These are phyloP conservation scores for Russula vinacea DNA, from an alignment of 768 basidiomycete genomes.

Conservation along the genomic window DNA sequence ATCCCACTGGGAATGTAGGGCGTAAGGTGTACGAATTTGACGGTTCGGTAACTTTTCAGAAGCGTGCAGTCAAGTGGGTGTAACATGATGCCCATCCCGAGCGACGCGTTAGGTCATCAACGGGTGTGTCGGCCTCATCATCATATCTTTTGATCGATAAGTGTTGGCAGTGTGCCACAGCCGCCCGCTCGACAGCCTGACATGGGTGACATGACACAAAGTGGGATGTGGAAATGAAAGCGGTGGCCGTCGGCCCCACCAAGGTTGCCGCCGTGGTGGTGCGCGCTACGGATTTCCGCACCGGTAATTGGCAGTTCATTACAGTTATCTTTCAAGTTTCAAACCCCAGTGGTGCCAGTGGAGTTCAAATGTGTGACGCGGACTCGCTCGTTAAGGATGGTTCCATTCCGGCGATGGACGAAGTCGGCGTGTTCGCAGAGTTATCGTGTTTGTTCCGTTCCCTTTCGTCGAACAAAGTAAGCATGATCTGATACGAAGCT, in stretches of 20 bases:
- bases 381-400: neutral
- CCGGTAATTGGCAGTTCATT: too few species aligned
- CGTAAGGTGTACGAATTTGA: neutral
- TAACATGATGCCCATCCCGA: neutral
- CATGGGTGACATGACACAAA: neutral
- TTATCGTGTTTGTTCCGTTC: neutral
- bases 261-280: too few species aligned
- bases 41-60: neutral
- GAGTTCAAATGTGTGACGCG: neutral
- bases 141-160: neutral
- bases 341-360: neutral
- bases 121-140: neutral
- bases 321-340: neutral
- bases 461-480: neutral
- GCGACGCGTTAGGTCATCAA: neutral
- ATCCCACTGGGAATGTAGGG: neutral
- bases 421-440: too few species aligned
- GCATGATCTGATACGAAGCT: neutral
- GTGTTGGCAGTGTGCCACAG: neutral
- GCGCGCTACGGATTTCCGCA: too few species aligned
- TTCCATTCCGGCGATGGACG: neutral
- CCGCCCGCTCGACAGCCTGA: neutral
- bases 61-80: neutral
- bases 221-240: neutral
- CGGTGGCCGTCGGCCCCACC: too few species aligned